phyloP scores from a whole-genome alignment of 805 yeast genomes.

The Starmerella powellii region DNA sequence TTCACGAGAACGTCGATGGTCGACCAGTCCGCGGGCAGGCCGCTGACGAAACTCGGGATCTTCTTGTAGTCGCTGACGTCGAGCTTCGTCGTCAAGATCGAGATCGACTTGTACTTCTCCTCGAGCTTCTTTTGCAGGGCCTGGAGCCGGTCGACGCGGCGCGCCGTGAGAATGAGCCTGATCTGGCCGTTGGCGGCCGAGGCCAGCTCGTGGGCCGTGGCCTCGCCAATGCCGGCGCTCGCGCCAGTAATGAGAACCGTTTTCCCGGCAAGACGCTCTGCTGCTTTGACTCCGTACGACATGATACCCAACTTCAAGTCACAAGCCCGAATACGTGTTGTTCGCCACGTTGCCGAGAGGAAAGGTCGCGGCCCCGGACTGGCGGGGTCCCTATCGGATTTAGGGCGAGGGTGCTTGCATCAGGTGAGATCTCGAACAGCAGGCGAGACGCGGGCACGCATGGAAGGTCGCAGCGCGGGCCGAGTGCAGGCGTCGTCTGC shows the following conservation, averaged over 20 bases:
- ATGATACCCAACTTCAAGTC: too few relatives aligned
- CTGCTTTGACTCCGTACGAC: slow-evolving; percentile 58
- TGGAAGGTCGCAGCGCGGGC: too few relatives aligned
- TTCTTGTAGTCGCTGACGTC: slow-evolving; percentile 47
- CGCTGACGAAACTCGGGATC: slow-evolving; percentile 40
- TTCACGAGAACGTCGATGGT: slow-evolving; percentile 48
- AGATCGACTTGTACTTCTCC: slow-evolving; percentile 36
- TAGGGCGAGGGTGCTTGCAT: too few relatives aligned
- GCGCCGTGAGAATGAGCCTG: slow-evolving; percentile 63
- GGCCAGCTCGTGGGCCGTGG: slow-evolving; percentile 81
- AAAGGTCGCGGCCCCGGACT: too few relatives aligned
- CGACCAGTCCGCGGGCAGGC: slow-evolving; percentile 43
- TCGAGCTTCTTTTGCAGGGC: slow-evolving; percentile 39
- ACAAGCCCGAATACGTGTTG: background rate
- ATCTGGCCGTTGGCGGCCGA: slow-evolving; percentile 58
- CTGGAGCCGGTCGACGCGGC: slow-evolving; percentile 54
- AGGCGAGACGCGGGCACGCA: too few relatives aligned
- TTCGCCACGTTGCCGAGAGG: too few relatives aligned
- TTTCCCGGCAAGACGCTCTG: slow-evolving; percentile 69
- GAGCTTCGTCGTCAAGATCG: slow-evolving; percentile 38
- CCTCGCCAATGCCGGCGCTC: slow-evolving; percentile 87
- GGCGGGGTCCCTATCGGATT: too few relatives aligned
- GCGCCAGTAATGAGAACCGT: slow-evolving; percentile 88
- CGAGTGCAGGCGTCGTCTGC: too few relatives aligned
- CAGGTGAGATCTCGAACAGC: too few relatives aligned